Percentiles rank a stretch among this genome's conserved stretches.
These are phyloP conservation scores for Pseudocercospora ulei DNA, from an alignment of 2,329 filamentous ascomycete genomes.

Conservation along the genomic window DNA sequence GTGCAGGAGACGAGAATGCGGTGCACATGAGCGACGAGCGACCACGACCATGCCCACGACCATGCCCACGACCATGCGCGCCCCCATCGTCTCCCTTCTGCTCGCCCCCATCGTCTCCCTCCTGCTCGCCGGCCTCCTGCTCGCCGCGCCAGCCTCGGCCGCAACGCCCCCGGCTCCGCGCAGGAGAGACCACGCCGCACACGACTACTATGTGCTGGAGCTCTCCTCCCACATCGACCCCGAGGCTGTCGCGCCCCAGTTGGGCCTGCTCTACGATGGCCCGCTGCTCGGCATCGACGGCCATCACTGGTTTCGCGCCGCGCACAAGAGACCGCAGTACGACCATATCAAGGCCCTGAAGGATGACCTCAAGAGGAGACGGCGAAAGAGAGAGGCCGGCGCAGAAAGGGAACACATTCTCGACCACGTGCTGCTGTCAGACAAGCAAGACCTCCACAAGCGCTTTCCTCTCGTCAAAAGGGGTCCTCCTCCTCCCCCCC, in stretches of 20 bases:
- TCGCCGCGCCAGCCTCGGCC: conserved; percentile 9
- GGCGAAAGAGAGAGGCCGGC: conserved; percentile 52
- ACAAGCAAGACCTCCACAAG: conserved; percentile 62
- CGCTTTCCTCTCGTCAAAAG: conserved; percentile 51
- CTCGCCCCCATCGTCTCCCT: conserved; percentile 5
- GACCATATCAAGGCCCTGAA: conserved; percentile 43
- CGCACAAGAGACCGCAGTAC: conserved; percentile 48
- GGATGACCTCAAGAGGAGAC: conserved; percentile 47
- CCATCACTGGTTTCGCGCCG: conserved; percentile 78
- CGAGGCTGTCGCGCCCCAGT: conserved; percentile 55
- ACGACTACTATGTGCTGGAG: conserved; percentile 91
- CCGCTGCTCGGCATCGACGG: conserved; percentile 64
- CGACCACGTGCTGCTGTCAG: conserved; percentile 64
- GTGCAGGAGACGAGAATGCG: no score
- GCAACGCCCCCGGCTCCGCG: conserved; percentile 3
- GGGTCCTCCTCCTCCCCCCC: conserved; percentile 25
- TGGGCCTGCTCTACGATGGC: conserved; percentile 74
- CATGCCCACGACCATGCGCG: no score
- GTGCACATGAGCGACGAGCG: conserved; percentile 4
- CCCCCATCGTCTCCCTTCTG: background rate
- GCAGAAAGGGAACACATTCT: conserved; percentile 48
- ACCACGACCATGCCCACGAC: no score
- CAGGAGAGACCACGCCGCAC: conserved; percentile 50
- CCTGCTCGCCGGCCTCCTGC: conserved; percentile 12
- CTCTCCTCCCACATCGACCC: conserved; percentile 59